phyloP scores from a whole-genome alignment of 1,284 basidiomycete species.

The Malassezia cuniculi region DNA sequence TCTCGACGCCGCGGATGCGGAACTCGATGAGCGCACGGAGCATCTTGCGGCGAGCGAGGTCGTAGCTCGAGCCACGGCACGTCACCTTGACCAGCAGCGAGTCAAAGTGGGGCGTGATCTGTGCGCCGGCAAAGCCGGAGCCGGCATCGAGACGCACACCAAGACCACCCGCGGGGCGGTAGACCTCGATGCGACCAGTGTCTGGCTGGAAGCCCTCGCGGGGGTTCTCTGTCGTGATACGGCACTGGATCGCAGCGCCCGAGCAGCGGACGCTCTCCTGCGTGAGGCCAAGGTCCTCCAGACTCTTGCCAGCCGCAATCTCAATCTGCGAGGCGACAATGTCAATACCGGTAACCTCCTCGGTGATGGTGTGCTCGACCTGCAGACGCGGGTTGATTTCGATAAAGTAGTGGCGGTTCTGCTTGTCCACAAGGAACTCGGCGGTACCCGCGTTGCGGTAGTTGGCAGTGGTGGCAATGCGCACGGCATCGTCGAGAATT shows the following conservation, averaged over 20 bases:
- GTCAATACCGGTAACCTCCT: constrained; percentile 97
- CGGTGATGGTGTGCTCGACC: constrained; percentile 57
- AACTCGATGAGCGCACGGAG: constrained; percentile 95
- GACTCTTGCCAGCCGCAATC: constrained; percentile 89
- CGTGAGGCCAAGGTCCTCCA: constrained; percentile 87
- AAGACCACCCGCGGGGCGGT: constrained; percentile 94
- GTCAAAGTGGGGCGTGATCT: constrained; percentile 99
- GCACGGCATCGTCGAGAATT: constrained; percentile 82
- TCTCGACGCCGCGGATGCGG: constrained; percentile 96
- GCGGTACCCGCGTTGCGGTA: constrained; percentile 96
- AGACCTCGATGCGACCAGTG: constrained; percentile 97
- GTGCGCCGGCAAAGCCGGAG: constrained; percentile 95
- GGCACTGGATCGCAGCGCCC: constrained; percentile 95
- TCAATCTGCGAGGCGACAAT: constrained; percentile 97
- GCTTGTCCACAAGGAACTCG: constrained; percentile 79
- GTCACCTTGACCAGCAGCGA: constrained; percentile 92
- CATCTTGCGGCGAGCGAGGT: constrained; percentile 97
- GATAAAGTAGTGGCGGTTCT: constrained; percentile 93
- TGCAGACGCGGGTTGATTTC: constrained; percentile 53
- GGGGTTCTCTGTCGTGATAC: constrained; percentile 97
- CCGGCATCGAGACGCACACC: constrained; percentile 93
- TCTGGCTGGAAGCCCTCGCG: constrained; percentile 86
- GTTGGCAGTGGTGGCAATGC: constrained; percentile 75
- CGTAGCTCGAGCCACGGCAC: constrained; percentile 92
- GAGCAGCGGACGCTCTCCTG: constrained; percentile 92